Conservation (phyloP, 345 rosid species). For the Eucalyptus microcorys region DNA sequence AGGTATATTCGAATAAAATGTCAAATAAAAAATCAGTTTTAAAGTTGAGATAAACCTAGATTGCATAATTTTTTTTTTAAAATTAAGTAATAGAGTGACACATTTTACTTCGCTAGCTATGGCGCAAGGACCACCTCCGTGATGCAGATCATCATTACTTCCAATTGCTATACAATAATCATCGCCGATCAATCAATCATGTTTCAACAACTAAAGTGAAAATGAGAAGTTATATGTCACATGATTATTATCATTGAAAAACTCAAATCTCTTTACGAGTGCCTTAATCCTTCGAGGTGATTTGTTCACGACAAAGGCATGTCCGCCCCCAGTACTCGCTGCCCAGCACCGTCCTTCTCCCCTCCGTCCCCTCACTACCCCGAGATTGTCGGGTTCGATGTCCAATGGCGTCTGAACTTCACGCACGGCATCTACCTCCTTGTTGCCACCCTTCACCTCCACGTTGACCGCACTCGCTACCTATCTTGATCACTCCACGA, state of each 20-base stretch:
- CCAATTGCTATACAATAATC: rapidly evolving
- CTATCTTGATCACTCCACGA: background rate
- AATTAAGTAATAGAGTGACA: background rate
- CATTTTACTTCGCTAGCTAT: rapidly evolving
- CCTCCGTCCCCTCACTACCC: background rate
- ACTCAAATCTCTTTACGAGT: rapidly evolving
- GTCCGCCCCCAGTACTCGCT: background rate
- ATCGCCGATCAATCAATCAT: rapidly evolving
- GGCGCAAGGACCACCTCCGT: rapidly evolving
- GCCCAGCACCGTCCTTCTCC: background rate
- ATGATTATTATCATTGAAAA: rapidly evolving
- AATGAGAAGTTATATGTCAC: background rate
- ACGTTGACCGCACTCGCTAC: background rate
- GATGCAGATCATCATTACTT: background rate
- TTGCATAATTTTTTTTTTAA: too few relatives aligned
- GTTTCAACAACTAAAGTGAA: rapidly evolving
- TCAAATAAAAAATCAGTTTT: too few relatives aligned
- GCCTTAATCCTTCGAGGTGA: rapidly evolving
- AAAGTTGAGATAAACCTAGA: background rate
- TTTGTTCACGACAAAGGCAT: background rate
- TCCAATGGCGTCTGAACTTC: background rate
- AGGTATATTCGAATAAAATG: background rate
- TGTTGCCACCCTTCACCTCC: background rate
- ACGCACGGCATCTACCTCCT: background rate
- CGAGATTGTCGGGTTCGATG: background rate